Conservation (phyloP, 768 basidiomycete genomes). For the Hericium rajendrae region DNA sequence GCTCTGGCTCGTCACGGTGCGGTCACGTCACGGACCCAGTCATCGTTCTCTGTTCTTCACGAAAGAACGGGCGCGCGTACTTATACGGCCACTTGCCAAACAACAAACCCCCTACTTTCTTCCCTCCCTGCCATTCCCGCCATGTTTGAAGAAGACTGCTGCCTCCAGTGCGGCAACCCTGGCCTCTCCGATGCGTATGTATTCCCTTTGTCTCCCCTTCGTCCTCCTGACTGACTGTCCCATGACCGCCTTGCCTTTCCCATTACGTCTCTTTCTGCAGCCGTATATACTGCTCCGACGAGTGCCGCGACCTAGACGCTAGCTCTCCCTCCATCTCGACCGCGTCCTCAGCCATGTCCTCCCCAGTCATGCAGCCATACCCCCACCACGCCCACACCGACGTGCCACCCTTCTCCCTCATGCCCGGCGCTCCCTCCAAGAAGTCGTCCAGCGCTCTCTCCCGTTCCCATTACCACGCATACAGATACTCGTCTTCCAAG, state of each 20-base stretch:
- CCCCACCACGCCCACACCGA: constrained; percentile 1
- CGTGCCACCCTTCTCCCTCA: constrained; percentile 8
- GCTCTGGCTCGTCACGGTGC: neutral
- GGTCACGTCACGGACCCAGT: neutral
- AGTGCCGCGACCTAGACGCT: constrained; percentile 15
- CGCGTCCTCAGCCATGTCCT: constrained; percentile 14
- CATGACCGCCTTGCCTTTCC: constrained; percentile 8
- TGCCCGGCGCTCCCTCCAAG: constrained; percentile 3
- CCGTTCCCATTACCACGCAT: neutral
- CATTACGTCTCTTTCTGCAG: constrained; percentile 13
- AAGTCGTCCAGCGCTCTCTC: neutral
- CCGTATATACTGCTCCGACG: constrained; percentile 16
- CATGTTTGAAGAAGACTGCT: constrained; percentile 22
- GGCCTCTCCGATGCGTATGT: constrained; percentile 11
- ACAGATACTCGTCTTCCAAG: neutral
- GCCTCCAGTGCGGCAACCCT: constrained; percentile 19
- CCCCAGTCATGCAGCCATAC: constrained; percentile 12
- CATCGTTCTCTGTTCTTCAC: neutral
- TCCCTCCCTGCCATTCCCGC: neutral
- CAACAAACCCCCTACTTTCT: neutral
- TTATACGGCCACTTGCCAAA: neutral
- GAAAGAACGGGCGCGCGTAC: neutral
- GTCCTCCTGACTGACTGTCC: constrained; percentile 1
- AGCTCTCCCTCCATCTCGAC: constrained; percentile 16
- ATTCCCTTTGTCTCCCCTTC: constrained; percentile 2